phyloP scores from a whole-genome alignment of 2,329 filamentous ascomycete species.

The Aspergillus chevalieri region DNA sequence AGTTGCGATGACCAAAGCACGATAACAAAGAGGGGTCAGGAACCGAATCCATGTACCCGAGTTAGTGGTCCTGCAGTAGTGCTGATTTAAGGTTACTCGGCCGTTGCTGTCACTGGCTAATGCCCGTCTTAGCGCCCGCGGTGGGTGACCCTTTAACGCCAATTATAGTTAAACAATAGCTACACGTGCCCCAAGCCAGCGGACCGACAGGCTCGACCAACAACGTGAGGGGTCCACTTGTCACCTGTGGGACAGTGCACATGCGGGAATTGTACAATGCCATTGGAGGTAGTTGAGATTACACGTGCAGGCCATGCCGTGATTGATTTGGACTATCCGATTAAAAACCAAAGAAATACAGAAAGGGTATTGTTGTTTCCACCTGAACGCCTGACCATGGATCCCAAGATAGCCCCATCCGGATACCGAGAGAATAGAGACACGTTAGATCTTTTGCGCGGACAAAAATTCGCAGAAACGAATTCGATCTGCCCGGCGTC shows the following conservation, averaged over 20 bases:
- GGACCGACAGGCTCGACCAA: neutral
- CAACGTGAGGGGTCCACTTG: neutral
- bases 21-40: neutral
- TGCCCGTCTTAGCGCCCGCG: neutral
- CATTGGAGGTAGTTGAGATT: neutral
- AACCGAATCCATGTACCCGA: neutral
- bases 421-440: neutral
- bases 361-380: neutral
- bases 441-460: constrained; percentile 1
- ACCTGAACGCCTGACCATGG: neutral
- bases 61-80: neutral
- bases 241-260: neutral
- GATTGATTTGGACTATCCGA: too few species aligned
- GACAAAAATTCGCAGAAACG: constrained; percentile 27
- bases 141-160: neutral
- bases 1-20: neutral
- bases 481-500: constrained; percentile 19
- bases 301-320: neutral
- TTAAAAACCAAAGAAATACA: neutral
- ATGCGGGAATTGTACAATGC: neutral
- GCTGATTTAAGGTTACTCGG: neutral
- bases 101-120: neutral
- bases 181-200: neutral
- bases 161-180: too few species aligned
- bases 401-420: neutral